Evolutionary conservation across 805 yeast genomes (phyloP).

Genomic region (Ogataea nakhonphanomensis): DNA sequence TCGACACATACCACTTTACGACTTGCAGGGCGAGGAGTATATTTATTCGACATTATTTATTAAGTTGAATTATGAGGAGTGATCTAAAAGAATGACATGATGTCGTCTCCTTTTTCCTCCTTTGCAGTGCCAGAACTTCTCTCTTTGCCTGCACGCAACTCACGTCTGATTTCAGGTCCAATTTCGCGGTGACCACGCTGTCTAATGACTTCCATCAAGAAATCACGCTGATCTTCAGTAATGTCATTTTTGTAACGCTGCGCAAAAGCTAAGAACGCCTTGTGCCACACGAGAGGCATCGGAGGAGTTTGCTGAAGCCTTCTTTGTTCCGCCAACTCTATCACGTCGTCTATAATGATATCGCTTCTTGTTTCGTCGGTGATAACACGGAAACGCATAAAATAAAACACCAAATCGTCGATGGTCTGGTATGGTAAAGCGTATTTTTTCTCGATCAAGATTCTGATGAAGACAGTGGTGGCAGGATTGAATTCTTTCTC

Average conservation of each 20-base stretch:
- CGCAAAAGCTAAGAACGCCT: constrained; percentile 89
- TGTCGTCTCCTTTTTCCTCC: constrained; percentile 26
- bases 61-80: constrained; percentile 22
- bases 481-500: constrained; percentile 86
- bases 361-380: constrained; percentile 34
- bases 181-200: constrained; percentile 85
- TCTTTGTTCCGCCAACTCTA: constrained; percentile 32
- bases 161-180: constrained; percentile 93
- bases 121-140: constrained; percentile 35
- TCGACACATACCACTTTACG: constrained; percentile 75
- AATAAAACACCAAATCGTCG: constrained; percentile 90
- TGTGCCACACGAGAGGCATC: constrained; percentile 96
- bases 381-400: constrained; percentile 80
- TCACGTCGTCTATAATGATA: constrained; percentile 22
- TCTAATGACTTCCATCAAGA: constrained; percentile 84
- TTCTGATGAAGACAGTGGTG: constrained; percentile 83
- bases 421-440: constrained; percentile 96
- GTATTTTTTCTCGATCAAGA: constrained; percentile 87
- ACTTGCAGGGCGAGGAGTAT: constrained; percentile 73
- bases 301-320: constrained; percentile 41
- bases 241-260: constrained; percentile 96
- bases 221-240: constrained; percentile 97
- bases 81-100: constrained; percentile 30
- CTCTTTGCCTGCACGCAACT: constrained; percentile 79
- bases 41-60: constrained; percentile 51